Evolutionary conservation across 768 basidiomycete genomes (phyloP), one percentile per base, ranked within the genome.

Genomic region (Brasilioporus rufonigricans): DNA sequence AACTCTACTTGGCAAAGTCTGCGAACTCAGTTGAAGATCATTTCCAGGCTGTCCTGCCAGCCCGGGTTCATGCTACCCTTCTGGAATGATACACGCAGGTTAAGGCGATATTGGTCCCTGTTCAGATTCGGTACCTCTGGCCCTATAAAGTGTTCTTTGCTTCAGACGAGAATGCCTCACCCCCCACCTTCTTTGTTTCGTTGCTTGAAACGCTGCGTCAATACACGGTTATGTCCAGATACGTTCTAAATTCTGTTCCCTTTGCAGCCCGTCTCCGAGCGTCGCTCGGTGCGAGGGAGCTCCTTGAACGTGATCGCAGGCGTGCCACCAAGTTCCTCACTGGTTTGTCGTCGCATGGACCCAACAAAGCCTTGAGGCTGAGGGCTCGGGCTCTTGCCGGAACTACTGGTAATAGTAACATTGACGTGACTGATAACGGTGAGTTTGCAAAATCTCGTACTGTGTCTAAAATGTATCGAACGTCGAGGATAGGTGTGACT

Each of bases 371-470:
- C 29, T 64, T 64, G 27, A 59, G 60, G 44, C 66, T 61, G 39
- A 65, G 52, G 32, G 65, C 52, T 49, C 8, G 13, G 24, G 26
- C 29, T 33, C 50, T n/a, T n/a, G n/a, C n/a, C n/a, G n/a, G 45
- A 11, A 48, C 50, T 11, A 49, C 58, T 2, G 24, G 40, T 31
- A 27, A 48, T 18, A 44, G 58, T 16, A 78, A 74, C 44, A 77
- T 85, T 54, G 80, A 85, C 47, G 83, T 80, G 44, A 84, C 80
- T 39, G 80, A 85, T 64, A 72, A 84, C 48, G 76, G 79, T 75
- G 52, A 31, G 67, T 50, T 29, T 39, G 14, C 39, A 29, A 14
- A 38, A 13, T 13, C 32, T 11, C 19, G 45, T 24, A 1, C n/a
- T 10, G 2, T 8, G 16, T 31, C 16, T 26, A 5, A 32, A 48